Percentiles rank a stretch among this genome's conserved stretches.
Conservation (phyloP, 2,329 filamentous ascomycete genomes). For the Tympanopsis confertula region DNA sequence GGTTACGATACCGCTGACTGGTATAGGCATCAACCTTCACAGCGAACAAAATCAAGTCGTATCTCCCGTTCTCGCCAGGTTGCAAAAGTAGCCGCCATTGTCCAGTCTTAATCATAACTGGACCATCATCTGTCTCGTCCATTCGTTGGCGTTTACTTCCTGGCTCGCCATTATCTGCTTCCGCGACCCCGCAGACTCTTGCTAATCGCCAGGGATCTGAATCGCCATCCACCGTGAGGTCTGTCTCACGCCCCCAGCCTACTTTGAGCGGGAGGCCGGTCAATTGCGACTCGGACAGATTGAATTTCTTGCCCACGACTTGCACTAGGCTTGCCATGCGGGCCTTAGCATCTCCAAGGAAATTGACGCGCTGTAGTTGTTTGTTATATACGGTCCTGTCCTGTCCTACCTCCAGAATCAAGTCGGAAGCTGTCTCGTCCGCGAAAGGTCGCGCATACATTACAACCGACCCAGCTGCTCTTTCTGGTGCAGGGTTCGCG, state of each 20-base stretch:
- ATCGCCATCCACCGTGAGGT: neutral
- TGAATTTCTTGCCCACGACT: neutral
- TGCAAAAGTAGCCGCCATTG: too few species aligned
- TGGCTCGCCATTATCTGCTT: neutral
- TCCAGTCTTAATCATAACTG: neutral
- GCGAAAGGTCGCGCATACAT: slow-evolving; percentile 76
- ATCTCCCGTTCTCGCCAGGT: too few species aligned
- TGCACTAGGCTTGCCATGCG: neutral
- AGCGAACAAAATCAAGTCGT: neutral
- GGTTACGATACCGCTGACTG: neutral
- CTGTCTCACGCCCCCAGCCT: too few species aligned
- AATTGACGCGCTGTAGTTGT: slow-evolving; percentile 21
- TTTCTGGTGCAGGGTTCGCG: slow-evolving; percentile 16
- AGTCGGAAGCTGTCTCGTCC: slow-evolving; percentile 61
- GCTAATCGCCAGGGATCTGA: neutral
- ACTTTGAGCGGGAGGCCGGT: neutral
- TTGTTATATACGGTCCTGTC: slow-evolving; percentile 51
- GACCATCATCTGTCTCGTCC: neutral
- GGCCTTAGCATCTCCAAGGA: neutral
- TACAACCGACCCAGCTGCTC: slow-evolving; percentile 34
- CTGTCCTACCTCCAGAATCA: slow-evolving; percentile 69
- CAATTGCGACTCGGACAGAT: neutral
- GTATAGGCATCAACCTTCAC: neutral
- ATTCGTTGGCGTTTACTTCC: neutral
- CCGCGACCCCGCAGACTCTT: neutral